Percentiles rank a stretch among this genome's conserved stretches.
These are phyloP conservation scores for Schizopora paradoxa DNA, from an alignment of 1,284 basidiomycete species.

Conservation along the genomic window DNA sequence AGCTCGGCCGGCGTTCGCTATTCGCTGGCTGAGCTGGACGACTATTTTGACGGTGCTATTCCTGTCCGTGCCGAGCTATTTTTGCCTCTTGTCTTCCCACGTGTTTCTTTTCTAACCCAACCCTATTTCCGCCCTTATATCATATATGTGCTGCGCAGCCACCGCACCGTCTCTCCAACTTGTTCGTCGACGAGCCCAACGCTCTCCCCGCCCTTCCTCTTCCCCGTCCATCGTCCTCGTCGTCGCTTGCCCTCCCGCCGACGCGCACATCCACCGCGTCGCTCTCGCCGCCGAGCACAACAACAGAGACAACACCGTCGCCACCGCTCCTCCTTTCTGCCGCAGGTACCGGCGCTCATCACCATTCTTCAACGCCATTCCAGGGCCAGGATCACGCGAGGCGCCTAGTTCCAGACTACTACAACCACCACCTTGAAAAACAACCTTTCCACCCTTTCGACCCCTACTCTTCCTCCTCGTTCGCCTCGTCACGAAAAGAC, in stretches of 20 bases:
- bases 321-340: constrained; percentile 7
- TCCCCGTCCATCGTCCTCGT: constrained; percentile 20
- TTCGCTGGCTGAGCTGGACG: constrained; percentile 20
- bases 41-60: constrained; percentile 20
- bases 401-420: too few relatives aligned
- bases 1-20: neutral
- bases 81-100: constrained; percentile 3
- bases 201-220: constrained; percentile 7
- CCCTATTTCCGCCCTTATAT: constrained; percentile 3
- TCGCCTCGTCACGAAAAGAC: too few relatives aligned
- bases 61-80: constrained; percentile 17
- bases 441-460: too few relatives aligned
- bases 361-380: too few relatives aligned
- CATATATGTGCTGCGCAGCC: constrained; percentile 33
- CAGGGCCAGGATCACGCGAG: too few relatives aligned
- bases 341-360: too few relatives aligned
- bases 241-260: constrained; percentile 15
- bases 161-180: constrained; percentile 31
- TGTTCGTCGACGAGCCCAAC: constrained; percentile 24
- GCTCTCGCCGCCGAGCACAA: neutral
- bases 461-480: too few relatives aligned
- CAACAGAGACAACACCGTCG: constrained; percentile 1
- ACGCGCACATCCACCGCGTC: neutral
- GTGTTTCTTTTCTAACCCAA: constrained; percentile 8
- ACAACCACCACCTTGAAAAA: too few relatives aligned